phyloP scores from a whole-genome alignment of 2,329 filamentous ascomycete genomes.

The Fusarium piperis region DNA sequence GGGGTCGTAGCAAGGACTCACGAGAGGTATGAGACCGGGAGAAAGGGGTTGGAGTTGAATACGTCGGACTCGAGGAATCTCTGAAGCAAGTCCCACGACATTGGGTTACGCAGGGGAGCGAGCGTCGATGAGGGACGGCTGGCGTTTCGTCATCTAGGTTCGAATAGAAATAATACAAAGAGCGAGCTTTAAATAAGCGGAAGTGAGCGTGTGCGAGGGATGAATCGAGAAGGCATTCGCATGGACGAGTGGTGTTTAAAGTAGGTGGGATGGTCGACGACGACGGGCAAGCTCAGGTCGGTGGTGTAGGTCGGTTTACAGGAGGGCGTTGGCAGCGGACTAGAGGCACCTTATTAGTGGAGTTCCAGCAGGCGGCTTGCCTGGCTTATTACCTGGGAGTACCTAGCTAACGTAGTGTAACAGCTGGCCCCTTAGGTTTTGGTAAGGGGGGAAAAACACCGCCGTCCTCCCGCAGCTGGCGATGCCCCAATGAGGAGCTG shows the following conservation, averaged over 20 bases:
- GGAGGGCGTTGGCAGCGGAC: constrained; percentile 27
- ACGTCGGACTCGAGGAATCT: constrained; percentile 93
- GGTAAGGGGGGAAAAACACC: background rate
- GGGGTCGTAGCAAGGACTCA: constrained; percentile 58
- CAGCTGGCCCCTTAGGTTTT: constrained; percentile 4
- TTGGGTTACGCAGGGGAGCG: constrained; percentile 55
- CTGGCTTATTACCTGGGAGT: background rate
- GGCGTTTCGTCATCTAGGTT: constrained; percentile 52
- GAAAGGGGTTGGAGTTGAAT: constrained; percentile 90
- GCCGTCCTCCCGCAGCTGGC: background rate
- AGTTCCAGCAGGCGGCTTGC: constrained; percentile 17
- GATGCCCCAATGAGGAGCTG: constrained; percentile 15
- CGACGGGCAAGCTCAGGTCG: constrained; percentile 5
- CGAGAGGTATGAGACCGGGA: constrained; percentile 89
- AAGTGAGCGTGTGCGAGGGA: constrained; percentile 3
- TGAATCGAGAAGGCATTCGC: constrained; percentile 29
- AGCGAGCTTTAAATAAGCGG: constrained; percentile 2
- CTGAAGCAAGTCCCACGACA: constrained; percentile 89
- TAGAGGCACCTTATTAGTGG: constrained; percentile 27
- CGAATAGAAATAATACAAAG: constrained; percentile 22
- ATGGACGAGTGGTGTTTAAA: constrained; percentile 15
- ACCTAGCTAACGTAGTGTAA: background rate
- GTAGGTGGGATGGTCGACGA: constrained; percentile 21
- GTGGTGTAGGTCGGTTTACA: constrained; percentile 26
- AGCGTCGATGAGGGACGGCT: constrained; percentile 43